Base-by-base conservation (phyloP, 2,329 filamentous ascomycete species). In the Meredithiella fracta region DNA sequence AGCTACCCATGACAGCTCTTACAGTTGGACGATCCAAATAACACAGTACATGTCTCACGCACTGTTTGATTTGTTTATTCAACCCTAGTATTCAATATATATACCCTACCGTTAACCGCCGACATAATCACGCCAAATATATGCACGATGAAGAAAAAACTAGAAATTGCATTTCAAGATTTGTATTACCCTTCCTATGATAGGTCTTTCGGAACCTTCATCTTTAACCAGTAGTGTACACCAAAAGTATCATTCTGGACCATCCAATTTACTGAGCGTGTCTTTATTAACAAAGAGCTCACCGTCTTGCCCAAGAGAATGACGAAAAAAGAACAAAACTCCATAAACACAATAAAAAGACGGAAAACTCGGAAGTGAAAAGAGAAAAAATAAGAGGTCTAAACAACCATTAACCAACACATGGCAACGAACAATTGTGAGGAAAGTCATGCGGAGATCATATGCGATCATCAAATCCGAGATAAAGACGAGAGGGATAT, bases 351-450 rank as follows among this genome's bases (percentile, higher is more conserved):
- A 31, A 20, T 17, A 50, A 29, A 51, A 51, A 51, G 20, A 29
- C 25, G 7, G 9, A 51, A 31, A 29, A 23, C 11, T 15, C 15
- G 2, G 29, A 50, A 50, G 29, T 15, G 9, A 29, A 51, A 29
- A 29, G 15, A 31, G 14, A 17, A 20, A 20, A 44, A 57, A 53
- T 11, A 51, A 44, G 34, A 47, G 42, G 29, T 47, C 40, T 49
- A 55, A 57, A 54, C 40, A 2, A 38, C 15, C 22, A 54, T 20
- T 51, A 47, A 49, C 11, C 42, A 58, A 47, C 51, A 20, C 56
- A 54, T 51, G 26, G 23, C 15, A 20, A 26, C 38, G 22, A 31
- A 23, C 38, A 49, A 51, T 52, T 42, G 53, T 15, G 57, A 55
- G 20, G 25, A n/a, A n/a, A 17, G 29, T 51, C 49, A 51, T 51